These are phyloP conservation scores for Pseudodiploospora longispora DNA, from an alignment of 2,329 filamentous ascomycete species.

Conservation along the genomic window DNA sequence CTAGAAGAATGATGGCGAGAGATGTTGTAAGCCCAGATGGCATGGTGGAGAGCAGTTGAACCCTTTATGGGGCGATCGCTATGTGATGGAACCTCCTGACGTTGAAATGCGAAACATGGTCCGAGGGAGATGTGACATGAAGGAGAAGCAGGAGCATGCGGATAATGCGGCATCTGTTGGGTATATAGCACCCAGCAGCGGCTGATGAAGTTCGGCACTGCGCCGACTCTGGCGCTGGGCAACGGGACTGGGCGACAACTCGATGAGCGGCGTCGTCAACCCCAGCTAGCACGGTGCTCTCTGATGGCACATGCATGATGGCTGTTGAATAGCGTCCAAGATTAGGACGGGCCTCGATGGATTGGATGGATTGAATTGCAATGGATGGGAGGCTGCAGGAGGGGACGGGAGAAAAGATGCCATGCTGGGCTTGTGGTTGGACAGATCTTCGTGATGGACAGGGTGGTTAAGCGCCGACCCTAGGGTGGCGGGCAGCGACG, in stretches of 20 bases:
- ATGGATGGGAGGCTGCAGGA: slow-evolving; percentile 19
- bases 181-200: slow-evolving; percentile 42
- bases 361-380: slow-evolving; percentile 11
- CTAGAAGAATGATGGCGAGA: slow-evolving; percentile 15
- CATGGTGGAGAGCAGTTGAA: slow-evolving; percentile 32
- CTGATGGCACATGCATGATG: slow-evolving; percentile 31
- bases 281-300: slow-evolving; percentile 20
- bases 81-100: slow-evolving; percentile 34
- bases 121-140: slow-evolving; percentile 38
- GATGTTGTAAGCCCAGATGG: slow-evolving; percentile 20
- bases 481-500: slow-evolving; percentile 5
- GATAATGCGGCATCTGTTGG: slow-evolving; percentile 34
- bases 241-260: slow-evolving; percentile 5
- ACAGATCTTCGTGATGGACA: slow-evolving; percentile 20
- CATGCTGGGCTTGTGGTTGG: slow-evolving; percentile 33
- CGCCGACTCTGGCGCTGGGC: slow-evolving; percentile 23
- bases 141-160: slow-evolving; percentile 21
- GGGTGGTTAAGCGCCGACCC: slow-evolving; percentile 31
- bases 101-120: slow-evolving; percentile 42
- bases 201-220: slow-evolving; percentile 41
- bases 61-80: slow-evolving; percentile 24
- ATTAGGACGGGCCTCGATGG: slow-evolving; percentile 10
- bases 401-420: slow-evolving; percentile 9
- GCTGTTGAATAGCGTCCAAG: slow-evolving; percentile 29
- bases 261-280: slow-evolving; percentile 4